A percentile compares a stretch with the other conserved stretches of the same genome.
These are phyloP conservation scores for Gaeumannomyces tritici DNA, from an alignment of 2,329 filamentous ascomycete genomes.

Conservation along the genomic window DNA sequence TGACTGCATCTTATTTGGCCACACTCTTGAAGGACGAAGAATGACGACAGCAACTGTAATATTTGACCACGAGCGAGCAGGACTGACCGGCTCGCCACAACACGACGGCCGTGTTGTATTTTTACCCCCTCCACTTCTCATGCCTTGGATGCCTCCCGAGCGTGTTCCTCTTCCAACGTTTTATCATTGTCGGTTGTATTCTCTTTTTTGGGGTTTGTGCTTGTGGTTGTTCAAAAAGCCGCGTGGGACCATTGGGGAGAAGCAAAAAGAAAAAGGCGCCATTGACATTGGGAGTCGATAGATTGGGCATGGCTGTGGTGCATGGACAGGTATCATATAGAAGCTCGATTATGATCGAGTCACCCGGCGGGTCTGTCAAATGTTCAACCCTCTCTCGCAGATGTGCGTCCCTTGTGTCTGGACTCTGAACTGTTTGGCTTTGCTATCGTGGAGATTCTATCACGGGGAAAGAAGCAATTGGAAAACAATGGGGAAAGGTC, in stretches of 20 bases:
- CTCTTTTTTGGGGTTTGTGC: neutral
- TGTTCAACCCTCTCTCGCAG: too few species aligned
- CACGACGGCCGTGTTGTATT: neutral
- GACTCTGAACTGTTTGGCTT: too few species aligned
- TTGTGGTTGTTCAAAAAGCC: neutral
- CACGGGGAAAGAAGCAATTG: too few species aligned
- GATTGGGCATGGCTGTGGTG: too few species aligned
- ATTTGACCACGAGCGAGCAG: neutral
- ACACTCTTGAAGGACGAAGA: neutral
- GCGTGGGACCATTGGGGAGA: too few species aligned
- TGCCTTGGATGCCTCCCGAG: neutral
- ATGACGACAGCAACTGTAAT: neutral
- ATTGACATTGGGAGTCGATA: too few species aligned
- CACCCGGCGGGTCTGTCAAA: too few species aligned
- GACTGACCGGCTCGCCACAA: neutral
- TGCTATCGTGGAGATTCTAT: too few species aligned
- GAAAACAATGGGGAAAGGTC: too few species aligned
- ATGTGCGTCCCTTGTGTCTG: too few species aligned
- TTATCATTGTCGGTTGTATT: neutral
- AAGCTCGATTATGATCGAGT: too few species aligned
- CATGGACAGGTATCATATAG: too few species aligned
- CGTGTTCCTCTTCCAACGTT: neutral
- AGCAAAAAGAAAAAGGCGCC: neutral
- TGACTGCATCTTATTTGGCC: neutral
- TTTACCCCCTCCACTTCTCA: neutral